Conservation (phyloP, 2,329 filamentous ascomycete species). For the Xylaria multiplex region DNA sequence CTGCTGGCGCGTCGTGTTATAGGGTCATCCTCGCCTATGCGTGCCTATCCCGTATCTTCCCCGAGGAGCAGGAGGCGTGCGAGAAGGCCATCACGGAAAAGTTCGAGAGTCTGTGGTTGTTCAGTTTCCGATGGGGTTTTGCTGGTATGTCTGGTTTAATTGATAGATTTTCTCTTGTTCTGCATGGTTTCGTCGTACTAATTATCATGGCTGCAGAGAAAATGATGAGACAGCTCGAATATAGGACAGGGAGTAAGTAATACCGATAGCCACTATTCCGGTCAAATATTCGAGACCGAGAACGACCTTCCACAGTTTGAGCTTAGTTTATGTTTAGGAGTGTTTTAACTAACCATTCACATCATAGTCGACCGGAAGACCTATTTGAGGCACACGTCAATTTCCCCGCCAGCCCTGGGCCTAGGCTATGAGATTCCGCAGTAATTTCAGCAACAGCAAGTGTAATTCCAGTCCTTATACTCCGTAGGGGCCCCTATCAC, state of each 20-base stretch:
- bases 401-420: constrained; percentile 26
- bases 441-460: background rate
- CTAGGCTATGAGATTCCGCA: constrained; percentile 28
- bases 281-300: background rate
- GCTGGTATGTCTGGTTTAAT: constrained; percentile 44
- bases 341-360: constrained; percentile 3
- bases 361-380: constrained; percentile 42
- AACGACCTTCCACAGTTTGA: background rate
- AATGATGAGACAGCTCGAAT: constrained; percentile 49
- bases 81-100: constrained; percentile 48
- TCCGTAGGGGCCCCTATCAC: background rate
- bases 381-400: constrained; percentile 42
- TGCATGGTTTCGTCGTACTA: constrained; percentile 11
- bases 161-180: background rate
- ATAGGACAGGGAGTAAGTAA: constrained; percentile 40
- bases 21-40: constrained; percentile 46
- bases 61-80: constrained; percentile 43
- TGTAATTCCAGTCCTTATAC: background rate
- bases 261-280: background rate
- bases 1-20: constrained; percentile 49
- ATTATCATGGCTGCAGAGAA: constrained; percentile 42
- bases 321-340: background rate
- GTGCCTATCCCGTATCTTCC: constrained; percentile 46
- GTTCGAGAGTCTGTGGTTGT: constrained; percentile 49
- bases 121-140: constrained; percentile 50